These are phyloP conservation scores for Abelmoschus esculentus DNA, from an alignment of 345 rosid genomes.

Conservation along the genomic window DNA sequence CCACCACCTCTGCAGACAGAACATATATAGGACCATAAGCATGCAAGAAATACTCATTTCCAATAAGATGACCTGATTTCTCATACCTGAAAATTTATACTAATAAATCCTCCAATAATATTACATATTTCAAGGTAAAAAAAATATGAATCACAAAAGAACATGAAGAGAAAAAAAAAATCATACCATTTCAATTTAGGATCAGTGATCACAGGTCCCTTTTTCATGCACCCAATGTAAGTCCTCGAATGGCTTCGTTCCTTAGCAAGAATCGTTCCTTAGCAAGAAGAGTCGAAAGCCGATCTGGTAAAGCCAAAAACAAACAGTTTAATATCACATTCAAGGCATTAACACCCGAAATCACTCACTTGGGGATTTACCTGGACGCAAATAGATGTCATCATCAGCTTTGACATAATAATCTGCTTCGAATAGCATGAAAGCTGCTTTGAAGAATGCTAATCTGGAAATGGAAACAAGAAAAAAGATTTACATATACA, in stretches of 20 bases:
- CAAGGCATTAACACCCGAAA: not conserved
- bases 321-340: not conserved
- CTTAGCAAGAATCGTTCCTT: no score
- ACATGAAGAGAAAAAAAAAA: not conserved
- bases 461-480: conserved; percentile 24
- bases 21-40: conserved; percentile 73
- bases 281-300: conserved; percentile 73
- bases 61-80: conserved; percentile 63
- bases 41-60: conserved; percentile 73
- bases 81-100: conserved; percentile 48
- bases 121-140: not conserved
- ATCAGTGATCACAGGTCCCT: conserved; percentile 21
- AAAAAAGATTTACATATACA: not conserved
- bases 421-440: conserved; percentile 63
- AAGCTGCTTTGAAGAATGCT: conserved; percentile 66
- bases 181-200: conserved; percentile 67
- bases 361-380: conserved; percentile 21
- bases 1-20: conserved; percentile 67
- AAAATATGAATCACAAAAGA: not conserved
- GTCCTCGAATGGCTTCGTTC: conserved; percentile 52
- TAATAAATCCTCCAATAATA: conserved; percentile 4
- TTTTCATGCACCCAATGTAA: conserved; percentile 26
- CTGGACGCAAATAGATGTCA: conserved; percentile 78
- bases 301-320: conserved; percentile 34
- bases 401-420: conserved; percentile 79